These are phyloP conservation scores for Orobanche coerulescens DNA, from an alignment of 257 asterid genomes.

Conservation along the genomic window DNA sequence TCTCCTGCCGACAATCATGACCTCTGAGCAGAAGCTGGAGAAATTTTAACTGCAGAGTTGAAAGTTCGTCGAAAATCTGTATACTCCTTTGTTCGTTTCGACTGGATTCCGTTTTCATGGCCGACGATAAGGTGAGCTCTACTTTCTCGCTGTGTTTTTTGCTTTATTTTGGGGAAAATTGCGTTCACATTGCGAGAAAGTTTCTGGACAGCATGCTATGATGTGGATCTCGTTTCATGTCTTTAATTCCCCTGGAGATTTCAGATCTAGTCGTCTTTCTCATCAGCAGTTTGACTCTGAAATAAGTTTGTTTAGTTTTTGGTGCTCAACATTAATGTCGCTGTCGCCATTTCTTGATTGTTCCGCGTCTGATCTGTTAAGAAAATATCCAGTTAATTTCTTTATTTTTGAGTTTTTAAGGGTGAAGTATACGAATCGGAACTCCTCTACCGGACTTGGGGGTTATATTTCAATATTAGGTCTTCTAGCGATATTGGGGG, in stretches of 20 bases:
- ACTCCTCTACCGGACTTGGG: not conserved
- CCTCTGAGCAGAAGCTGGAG: constrained; percentile 31
- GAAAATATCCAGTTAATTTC: not conserved
- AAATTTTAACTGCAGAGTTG: constrained; percentile 1
- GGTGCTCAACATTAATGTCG: not conserved
- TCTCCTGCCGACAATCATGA: constrained; percentile 57
- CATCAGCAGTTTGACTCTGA: constrained; percentile 9
- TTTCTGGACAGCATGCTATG: not conserved
- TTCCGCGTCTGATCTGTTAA: not conserved
- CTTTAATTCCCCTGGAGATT: not conserved
- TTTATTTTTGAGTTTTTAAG: not conserved
- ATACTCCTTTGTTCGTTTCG: constrained; percentile 13
- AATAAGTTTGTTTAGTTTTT: not conserved
- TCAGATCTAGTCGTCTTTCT: constrained; percentile 23
- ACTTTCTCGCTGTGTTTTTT: not conserved
- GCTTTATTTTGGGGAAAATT: not conserved
- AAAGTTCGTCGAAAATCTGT: constrained; percentile 6
- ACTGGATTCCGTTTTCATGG: constrained; percentile 27
- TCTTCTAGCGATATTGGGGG: not conserved
- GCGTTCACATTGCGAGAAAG: not conserved
- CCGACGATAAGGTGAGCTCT: constrained; percentile 42
- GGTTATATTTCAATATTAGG: too few species aligned
- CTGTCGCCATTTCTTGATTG: not conserved
- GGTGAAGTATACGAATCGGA: not conserved
- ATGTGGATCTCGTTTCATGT: constrained; percentile 4